phyloP scores from a whole-genome alignment of 140 eudicot genomes.

The Oenanthe javanica region DNA sequence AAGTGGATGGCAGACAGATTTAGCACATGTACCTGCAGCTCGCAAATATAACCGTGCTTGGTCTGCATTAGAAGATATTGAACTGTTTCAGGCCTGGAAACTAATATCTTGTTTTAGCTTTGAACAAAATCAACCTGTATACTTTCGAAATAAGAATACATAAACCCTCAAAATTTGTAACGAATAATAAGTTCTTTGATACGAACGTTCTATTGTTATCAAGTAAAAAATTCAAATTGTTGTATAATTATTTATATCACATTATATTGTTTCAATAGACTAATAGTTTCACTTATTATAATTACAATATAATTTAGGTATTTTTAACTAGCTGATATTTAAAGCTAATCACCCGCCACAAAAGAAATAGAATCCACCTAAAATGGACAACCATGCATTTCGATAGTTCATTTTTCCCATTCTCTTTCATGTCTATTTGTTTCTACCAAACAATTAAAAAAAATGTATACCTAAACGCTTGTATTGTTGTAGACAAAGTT shows the following conservation, averaged over 20 bases:
- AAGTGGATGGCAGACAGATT: too few relatives aligned
- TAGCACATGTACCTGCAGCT: too few relatives aligned
- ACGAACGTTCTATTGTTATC: too few relatives aligned
- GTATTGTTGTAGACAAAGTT: not conserved
- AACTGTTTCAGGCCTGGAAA: not conserved
- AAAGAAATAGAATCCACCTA: not conserved
- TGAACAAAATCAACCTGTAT: too few relatives aligned
- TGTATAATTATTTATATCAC: too few relatives aligned
- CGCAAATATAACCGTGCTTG: too few relatives aligned
- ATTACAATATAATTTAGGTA: too few relatives aligned
- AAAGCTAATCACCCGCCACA: conserved; percentile 6
- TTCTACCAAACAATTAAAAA: not conserved
- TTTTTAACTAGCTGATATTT: not conserved
- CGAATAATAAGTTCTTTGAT: not conserved
- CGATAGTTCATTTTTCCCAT: not conserved
- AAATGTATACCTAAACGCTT: not conserved
- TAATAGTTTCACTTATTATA: not conserved
- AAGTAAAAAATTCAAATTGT: too few relatives aligned
- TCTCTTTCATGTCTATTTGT: not conserved
- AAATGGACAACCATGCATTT: conserved; percentile 12
- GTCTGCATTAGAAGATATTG: conserved; percentile 18
- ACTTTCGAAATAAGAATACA: not conserved
- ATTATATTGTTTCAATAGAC: not conserved
- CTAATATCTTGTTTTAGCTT: too few relatives aligned
- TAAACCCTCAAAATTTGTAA: not conserved